Percentiles rank a stretch among this genome's conserved stretches.
Conservation (phyloP, 2,329 filamentous ascomycete species). For the Fusarium piperis region DNA sequence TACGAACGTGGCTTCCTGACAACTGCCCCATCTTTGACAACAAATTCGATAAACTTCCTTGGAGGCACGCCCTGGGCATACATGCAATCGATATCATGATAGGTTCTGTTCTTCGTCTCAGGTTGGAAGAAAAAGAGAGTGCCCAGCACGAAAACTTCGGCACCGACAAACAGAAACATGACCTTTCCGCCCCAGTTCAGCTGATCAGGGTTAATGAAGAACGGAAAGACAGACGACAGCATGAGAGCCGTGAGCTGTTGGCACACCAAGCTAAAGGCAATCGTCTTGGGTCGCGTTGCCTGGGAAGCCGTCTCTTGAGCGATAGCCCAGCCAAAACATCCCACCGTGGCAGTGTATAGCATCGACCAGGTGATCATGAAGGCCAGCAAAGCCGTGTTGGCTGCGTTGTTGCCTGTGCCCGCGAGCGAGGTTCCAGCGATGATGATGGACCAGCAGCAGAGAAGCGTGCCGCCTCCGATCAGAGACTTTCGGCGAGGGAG, state of each 20-base stretch:
- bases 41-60: slow-evolving; percentile 38
- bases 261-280: slow-evolving; percentile 42
- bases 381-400: slow-evolving; percentile 39
- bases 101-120: slow-evolving; percentile 51
- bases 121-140: slow-evolving; percentile 48
- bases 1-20: slow-evolving; percentile 1
- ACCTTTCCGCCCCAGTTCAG: slow-evolving; percentile 51
- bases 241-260: slow-evolving; percentile 49
- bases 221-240: slow-evolving; percentile 49
- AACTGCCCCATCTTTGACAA: slow-evolving; percentile 29
- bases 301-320: slow-evolving; percentile 44
- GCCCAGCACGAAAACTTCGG: slow-evolving; percentile 47
- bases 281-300: slow-evolving; percentile 43
- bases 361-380: slow-evolving; percentile 47
- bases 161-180: slow-evolving; percentile 50
- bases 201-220: slow-evolving; percentile 51
- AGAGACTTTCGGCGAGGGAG: slow-evolving; percentile 40
- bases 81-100: slow-evolving; percentile 46
- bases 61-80: slow-evolving; percentile 39
- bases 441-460: slow-evolving; percentile 42
- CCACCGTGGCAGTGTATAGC: slow-evolving; percentile 43
- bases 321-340: slow-evolving; percentile 44
- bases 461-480: slow-evolving; percentile 39
- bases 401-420: slow-evolving; percentile 30
- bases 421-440: slow-evolving; percentile 40